Evolutionary conservation across 2,329 filamentous ascomycete genomes (phyloP).

Genomic region (Diaporthe sp.): DNA sequence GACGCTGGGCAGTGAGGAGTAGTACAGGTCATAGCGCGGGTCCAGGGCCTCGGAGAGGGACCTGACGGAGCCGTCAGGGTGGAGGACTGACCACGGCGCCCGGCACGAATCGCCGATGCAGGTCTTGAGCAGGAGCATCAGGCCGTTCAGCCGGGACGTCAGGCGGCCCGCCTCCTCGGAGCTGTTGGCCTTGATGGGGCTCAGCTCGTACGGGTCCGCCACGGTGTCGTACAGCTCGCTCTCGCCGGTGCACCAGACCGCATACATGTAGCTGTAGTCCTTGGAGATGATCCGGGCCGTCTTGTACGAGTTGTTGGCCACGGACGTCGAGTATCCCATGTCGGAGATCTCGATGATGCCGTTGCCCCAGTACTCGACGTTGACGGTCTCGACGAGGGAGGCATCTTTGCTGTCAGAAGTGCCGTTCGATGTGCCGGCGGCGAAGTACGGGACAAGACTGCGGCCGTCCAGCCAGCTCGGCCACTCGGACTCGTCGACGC

Average conservation of each 20-base stretch:
- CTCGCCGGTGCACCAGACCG: slow-evolving; percentile 78
- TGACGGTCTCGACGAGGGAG: slow-evolving; percentile 66
- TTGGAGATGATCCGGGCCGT: slow-evolving; percentile 66
- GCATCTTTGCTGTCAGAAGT: slow-evolving; percentile 45
- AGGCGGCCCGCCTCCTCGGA: slow-evolving; percentile 53
- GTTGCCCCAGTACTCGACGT: slow-evolving; percentile 70
- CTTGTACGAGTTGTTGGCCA: slow-evolving; percentile 72
- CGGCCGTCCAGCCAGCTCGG: slow-evolving; percentile 42
- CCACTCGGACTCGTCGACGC: slow-evolving; percentile 49
- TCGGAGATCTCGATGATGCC: slow-evolving; percentile 58
- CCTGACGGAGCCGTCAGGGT: slow-evolving; percentile 66
- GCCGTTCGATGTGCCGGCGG: slow-evolving; percentile 64
- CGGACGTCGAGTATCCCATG: slow-evolving; percentile 42
- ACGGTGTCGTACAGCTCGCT: slow-evolving; percentile 76
- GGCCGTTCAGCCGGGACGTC: slow-evolving; percentile 68
- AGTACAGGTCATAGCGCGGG: slow-evolving; percentile 65
- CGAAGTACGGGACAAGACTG: slow-evolving; percentile 63
- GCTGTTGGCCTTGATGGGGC: slow-evolving; percentile 55
- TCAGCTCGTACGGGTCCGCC: slow-evolving; percentile 66
- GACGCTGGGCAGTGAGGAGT: slow-evolving; percentile 48
- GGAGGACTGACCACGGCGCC: slow-evolving; percentile 70
- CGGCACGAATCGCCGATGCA: slow-evolving; percentile 69
- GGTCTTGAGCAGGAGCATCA: slow-evolving; percentile 73
- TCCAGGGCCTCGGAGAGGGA: slow-evolving; percentile 66
- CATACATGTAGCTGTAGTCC: slow-evolving; percentile 74